Evolutionary conservation across 345 rosid genomes (phyloP).

Genomic region (Salix arbutifolia): DNA sequence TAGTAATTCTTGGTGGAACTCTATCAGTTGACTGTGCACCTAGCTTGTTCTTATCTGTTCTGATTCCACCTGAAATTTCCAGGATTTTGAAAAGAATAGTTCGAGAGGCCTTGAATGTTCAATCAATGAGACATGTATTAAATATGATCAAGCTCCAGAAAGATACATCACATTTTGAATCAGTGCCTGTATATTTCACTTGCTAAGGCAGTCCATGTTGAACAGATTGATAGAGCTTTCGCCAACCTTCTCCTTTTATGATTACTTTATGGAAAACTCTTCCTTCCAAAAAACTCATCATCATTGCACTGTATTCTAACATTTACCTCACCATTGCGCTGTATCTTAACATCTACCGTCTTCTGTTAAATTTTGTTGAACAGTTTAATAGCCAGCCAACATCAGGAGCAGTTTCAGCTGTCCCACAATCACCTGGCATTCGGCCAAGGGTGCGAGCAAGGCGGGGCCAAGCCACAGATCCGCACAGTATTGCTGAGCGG

Average conservation of each 20-base stretch:
- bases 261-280: background rate
- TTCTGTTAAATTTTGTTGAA: background rate
- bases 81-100: background rate
- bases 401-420: slow-evolving; percentile 30
- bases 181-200: background rate
- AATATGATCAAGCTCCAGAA: background rate
- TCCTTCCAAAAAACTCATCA: background rate
- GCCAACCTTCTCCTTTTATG: background rate
- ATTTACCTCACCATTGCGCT: background rate
- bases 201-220: background rate
- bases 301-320: background rate
- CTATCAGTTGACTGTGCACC: background rate
- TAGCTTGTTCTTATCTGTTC: background rate
- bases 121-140: background rate
- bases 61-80: background rate
- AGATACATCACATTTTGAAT: background rate
- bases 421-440: slow-evolving; percentile 37
- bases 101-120: background rate
- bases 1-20: background rate
- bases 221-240: background rate
- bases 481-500: slow-evolving; percentile 34
- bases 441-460: slow-evolving; percentile 32
- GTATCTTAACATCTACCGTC: background rate
- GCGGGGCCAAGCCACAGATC: slow-evolving; percentile 36
- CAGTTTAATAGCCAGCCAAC: slow-evolving; percentile 49